These are phyloP conservation scores for Penicillium cosmopolitanum DNA, from an alignment of 495 filamentous ascomycete genomes.

Conservation along the genomic window DNA sequence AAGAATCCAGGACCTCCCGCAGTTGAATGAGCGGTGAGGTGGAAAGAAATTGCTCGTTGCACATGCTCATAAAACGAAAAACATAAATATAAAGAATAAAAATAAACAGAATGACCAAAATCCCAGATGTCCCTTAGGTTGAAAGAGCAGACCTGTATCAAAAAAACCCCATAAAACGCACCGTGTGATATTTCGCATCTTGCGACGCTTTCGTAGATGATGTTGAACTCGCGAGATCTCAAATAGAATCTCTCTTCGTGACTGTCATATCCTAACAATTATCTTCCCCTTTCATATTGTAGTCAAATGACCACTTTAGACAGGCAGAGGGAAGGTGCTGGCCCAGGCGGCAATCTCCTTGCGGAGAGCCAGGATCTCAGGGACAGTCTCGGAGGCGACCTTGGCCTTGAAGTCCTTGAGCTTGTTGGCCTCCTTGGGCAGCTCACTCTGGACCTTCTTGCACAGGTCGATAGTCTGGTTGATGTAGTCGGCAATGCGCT, in stretches of 20 bases:
- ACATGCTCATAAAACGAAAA: slow-evolving; percentile 30
- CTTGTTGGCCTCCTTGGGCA: slow-evolving; percentile 98
- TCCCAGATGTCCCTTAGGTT: slow-evolving; percentile 51
- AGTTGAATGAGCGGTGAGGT: slow-evolving; percentile 47
- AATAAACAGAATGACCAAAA: slow-evolving; percentile 35
- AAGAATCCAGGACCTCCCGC: slow-evolving; percentile 33
- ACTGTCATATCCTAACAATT: slow-evolving; percentile 24
- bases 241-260: slow-evolving; percentile 26
- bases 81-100: slow-evolving; percentile 18
- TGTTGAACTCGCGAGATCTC: slow-evolving; percentile 36
- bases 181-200: slow-evolving; percentile 33
- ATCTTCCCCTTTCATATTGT: slow-evolving; percentile 7
- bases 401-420: slow-evolving; percentile 98
- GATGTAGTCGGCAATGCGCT: slow-evolving; percentile 86
- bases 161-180: slow-evolving; percentile 50
- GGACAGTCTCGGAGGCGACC: slow-evolving; percentile 74
- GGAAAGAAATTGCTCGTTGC: slow-evolving; percentile 36
- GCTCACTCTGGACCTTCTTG: slow-evolving; percentile 77
- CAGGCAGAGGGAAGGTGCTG: slow-evolving; percentile 88
- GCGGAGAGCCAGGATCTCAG: slow-evolving; percentile 78
- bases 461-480: slow-evolving; percentile 79
- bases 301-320: slow-evolving; percentile 46
- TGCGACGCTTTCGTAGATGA: slow-evolving; percentile 32
- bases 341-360: slow-evolving; percentile 92
- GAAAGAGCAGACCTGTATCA: slow-evolving; percentile 53